Evolutionary conservation across 371 early-diverging fungal genomes (phyloP).

Genomic region (Rhizopus sp.): DNA sequence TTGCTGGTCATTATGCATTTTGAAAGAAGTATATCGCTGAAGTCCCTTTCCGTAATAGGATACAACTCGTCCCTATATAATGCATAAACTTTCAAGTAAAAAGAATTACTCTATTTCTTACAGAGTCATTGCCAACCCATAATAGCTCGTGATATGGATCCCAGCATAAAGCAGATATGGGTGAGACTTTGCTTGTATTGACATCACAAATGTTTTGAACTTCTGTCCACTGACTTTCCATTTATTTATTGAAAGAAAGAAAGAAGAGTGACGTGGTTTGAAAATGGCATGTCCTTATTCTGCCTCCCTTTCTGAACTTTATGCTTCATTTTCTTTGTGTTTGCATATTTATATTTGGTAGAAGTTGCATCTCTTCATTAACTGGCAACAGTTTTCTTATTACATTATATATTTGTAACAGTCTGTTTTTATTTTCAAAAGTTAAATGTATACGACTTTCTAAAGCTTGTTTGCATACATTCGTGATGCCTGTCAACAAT

Average conservation of each 20-base stretch:
- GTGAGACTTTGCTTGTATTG: slow-evolving; percentile 45
- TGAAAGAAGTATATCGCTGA: slow-evolving; percentile 70
- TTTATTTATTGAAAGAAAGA: slow-evolving; percentile 8
- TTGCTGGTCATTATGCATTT: slow-evolving; percentile 63
- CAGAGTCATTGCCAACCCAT: slow-evolving; percentile 79
- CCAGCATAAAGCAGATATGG: slow-evolving; percentile 63
- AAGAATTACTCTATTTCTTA: slow-evolving; percentile 30
- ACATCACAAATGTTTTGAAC: slow-evolving; percentile 48
- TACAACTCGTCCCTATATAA: slow-evolving; percentile 58
- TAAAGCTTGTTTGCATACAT: too few species aligned
- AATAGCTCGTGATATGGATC: slow-evolving; percentile 81
- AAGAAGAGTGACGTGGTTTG: slow-evolving; percentile 4
- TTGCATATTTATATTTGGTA: too few species aligned
- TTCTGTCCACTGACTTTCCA: slow-evolving; percentile 53
- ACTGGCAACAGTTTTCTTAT: too few species aligned
- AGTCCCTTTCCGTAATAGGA: slow-evolving; percentile 60
- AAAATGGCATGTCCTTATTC: too few species aligned
- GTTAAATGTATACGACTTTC: too few species aligned
- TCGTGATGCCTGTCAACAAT: too few species aligned
- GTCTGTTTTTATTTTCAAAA: too few species aligned
- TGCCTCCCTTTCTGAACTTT: too few species aligned
- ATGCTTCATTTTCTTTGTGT: too few species aligned
- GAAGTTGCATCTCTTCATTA: too few species aligned
- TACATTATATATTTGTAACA: too few species aligned
- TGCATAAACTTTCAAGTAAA: background rate